Evolutionary conservation across 2,329 filamentous ascomycete species (phyloP).

Genomic region (Clonostachys rosea): DNA sequence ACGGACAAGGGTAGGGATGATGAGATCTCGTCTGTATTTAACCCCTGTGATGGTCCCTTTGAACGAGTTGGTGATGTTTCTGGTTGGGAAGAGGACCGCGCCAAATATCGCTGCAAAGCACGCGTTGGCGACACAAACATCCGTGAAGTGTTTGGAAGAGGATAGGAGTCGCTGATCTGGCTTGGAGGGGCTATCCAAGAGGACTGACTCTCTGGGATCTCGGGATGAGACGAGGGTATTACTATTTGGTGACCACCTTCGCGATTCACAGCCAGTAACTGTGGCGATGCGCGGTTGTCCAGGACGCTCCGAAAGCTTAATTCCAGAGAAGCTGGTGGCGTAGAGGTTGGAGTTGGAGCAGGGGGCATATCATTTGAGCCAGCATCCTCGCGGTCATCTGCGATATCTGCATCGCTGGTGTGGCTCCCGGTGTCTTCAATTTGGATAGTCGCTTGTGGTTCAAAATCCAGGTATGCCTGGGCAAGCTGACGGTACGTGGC

Average conservation of each 20-base stretch:
- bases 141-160: slow-evolving; percentile 20
- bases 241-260: background rate
- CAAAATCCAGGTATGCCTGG: slow-evolving; percentile 44
- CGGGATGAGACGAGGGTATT: slow-evolving; percentile 1
- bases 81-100: too few species aligned
- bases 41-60: too few species aligned
- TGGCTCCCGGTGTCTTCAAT: too few species aligned
- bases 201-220: background rate
- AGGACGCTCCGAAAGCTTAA: slow-evolving; percentile 38
- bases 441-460: slow-evolving; percentile 12
- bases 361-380: too few species aligned
- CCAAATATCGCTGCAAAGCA: slow-evolving; percentile 42
- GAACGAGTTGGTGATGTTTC: too few species aligned
- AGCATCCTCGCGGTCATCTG: too few species aligned
- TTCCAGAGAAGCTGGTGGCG: slow-evolving; percentile 21
- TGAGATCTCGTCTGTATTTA: too few species aligned
- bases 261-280: slow-evolving; percentile 5
- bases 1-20: too few species aligned
- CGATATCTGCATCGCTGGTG: too few species aligned
- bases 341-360: too few species aligned
- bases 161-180: slow-evolving; percentile 51
- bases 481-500: slow-evolving; percentile 42
- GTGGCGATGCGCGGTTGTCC: slow-evolving; percentile 35
- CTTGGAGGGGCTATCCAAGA: slow-evolving; percentile 42
- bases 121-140: slow-evolving; percentile 38